A percentile compares a stretch with the other conserved stretches of the same genome.
Evolutionary conservation across 108 stramenopile species (phyloP).

Genomic region (Nannochloropsis oceanica): DNA sequence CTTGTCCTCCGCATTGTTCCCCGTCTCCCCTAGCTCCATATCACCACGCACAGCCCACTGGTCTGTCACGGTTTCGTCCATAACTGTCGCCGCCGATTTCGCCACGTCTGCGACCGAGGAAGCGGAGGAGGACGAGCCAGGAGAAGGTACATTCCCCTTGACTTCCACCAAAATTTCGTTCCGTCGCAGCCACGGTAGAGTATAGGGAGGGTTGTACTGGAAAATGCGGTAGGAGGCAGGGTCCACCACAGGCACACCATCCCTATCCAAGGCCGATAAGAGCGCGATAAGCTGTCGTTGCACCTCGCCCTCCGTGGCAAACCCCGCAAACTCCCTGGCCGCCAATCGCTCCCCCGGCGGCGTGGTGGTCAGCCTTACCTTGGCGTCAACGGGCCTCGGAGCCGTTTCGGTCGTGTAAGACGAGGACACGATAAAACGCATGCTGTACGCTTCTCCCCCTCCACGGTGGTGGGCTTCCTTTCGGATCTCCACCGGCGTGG

Average conservation of each 20-base stretch:
- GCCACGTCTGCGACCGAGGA: too few relatives aligned
- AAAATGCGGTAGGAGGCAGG: conserved; percentile 50
- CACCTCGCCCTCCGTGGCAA: conserved; percentile 57
- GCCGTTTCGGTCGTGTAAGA: conserved; percentile 55
- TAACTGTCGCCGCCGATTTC: too few relatives aligned
- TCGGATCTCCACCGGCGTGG: conserved; percentile 60
- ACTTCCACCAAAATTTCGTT: conserved; percentile 63
- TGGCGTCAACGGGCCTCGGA: conserved; percentile 52
- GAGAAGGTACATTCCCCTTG: not conserved
- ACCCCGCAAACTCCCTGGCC: conserved; percentile 63
- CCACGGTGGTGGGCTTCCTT: not conserved
- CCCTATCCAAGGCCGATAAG: conserved; percentile 39
- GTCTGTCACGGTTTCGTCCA: too few relatives aligned
- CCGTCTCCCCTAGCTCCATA: not conserved
- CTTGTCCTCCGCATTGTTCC: not conserved
- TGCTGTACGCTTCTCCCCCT: conserved; percentile 13
- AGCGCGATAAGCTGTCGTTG: conserved; percentile 43
- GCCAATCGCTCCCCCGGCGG: conserved; percentile 45
- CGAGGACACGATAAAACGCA: conserved; percentile 75
- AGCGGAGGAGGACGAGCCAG: too few relatives aligned
- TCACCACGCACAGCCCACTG: not conserved
- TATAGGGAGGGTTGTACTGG: conserved; percentile 92
- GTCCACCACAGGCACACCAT: conserved; percentile 51
- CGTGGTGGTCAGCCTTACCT: conserved; percentile 43
- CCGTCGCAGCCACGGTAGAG: conserved; percentile 71